Evolutionary conservation across 129 eudicot species (phyloP).

Genomic region (Kitagawia praeruptora): DNA sequence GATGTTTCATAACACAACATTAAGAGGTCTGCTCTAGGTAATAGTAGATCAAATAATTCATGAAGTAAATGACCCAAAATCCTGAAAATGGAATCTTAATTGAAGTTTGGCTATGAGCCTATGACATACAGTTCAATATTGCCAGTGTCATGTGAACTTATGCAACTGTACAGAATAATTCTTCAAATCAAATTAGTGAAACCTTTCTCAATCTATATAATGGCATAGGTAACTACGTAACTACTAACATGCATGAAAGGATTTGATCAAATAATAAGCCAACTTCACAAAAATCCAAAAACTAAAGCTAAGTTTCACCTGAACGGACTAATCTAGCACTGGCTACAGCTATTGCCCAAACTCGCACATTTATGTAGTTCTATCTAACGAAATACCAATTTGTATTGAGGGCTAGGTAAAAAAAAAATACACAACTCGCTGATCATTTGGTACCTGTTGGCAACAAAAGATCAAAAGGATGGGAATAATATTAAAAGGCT

Average conservation of each 20-base stretch:
- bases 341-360: background rate
- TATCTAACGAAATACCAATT: background rate
- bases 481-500: constrained; percentile 5
- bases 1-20: background rate
- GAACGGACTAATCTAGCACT: background rate
- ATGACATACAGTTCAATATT: background rate
- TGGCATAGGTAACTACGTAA: background rate
- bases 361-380: background rate
- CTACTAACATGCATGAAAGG: background rate
- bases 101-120: background rate
- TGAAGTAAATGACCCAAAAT: background rate
- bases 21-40: background rate
- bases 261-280: background rate
- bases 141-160: background rate
- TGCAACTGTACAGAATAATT: background rate
- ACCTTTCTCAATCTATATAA: background rate
- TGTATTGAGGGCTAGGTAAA: background rate
- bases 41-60: background rate
- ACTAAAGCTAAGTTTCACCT: background rate
- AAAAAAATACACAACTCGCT: background rate
- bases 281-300: background rate
- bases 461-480: background rate
- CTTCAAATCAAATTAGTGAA: background rate
- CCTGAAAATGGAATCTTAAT: too few species aligned
- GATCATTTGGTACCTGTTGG: background rate